Evolutionary conservation across 176 grass and related monocot species (phyloP), one percentile per base, ranked within the genome.

Genomic region (Calamus simplicifolius): DNA sequence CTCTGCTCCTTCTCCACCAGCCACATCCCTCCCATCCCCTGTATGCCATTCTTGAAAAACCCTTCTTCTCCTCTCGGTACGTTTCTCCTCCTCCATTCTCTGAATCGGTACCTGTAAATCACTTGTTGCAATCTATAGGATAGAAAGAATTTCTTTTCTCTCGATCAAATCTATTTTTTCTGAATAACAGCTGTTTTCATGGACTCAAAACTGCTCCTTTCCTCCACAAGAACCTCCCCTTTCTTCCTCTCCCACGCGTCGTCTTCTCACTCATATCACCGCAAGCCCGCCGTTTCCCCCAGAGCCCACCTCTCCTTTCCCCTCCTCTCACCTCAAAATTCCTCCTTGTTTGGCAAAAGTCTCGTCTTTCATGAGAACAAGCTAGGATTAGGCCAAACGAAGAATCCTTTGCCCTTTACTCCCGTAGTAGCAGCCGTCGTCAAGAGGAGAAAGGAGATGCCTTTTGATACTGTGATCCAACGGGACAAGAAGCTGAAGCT

Each of bases 401-500:
- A 56, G 27, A 61, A n/a, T 1, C 16, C 58, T 31, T 75, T 48
- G 25, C 61, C 65, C 35, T 29, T 71, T 8, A 6, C 27, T 18
- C 13, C 50, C 27, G 53, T 76, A 2, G 30, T 76, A 2, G 30
- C 28, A 50, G 80, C 87, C n/a, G 84, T 77, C 56, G 84, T 88
- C 61, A 97, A 97, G 70, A 74, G 93, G 18, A 81, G 87, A 30
- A 97, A 92, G 84, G 93, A 97, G 78, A 8, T 52, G 2, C 81
- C 93, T 18, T 91, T 97, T 63, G 87, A 97, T 71, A 85, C 75
- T 75, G 93, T 97, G 10, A 88, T 97, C 64, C 84, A 97, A 69
- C 76, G 80, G 19, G 93, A 97, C 76, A 98, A 98, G 87, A 98
- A 88, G 74, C 77, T 98, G 4, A 98, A 98, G 73, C 81, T 98